Percentiles rank a stretch among this genome's conserved stretches.
Evolutionary conservation across 176 grass and related monocot genomes (phyloP).

Genomic region (Panicum miliaceum): DNA sequence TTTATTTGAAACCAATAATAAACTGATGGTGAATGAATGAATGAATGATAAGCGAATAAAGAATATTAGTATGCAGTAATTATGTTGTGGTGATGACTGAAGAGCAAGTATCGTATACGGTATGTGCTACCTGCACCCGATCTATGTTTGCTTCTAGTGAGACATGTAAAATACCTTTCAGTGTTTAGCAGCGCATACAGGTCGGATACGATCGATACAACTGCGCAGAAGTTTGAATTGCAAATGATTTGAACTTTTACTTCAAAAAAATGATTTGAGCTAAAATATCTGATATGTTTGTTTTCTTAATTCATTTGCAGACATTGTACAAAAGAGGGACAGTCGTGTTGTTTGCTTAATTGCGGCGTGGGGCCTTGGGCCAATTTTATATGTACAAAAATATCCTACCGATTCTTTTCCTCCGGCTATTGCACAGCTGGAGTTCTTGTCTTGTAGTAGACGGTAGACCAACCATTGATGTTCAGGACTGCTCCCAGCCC

Average conservation of each 20-base stretch:
- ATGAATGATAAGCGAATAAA: neutral
- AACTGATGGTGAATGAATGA: neutral
- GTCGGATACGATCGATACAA: neutral
- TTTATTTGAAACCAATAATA: neutral
- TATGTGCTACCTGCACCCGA: neutral
- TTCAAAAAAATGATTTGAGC: too few relatives aligned
- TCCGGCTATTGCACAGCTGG: too few relatives aligned
- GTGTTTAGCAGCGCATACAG: too few relatives aligned
- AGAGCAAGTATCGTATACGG: neutral
- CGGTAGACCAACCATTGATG: too few relatives aligned
- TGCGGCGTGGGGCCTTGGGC: neutral
- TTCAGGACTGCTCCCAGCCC: too few relatives aligned
- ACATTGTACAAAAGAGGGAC: too few relatives aligned
- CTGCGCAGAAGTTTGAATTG: neutral
- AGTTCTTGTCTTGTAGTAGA: too few relatives aligned
- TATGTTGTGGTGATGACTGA: neutral
- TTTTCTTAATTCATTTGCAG: too few relatives aligned
- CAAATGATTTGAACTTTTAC: neutral
- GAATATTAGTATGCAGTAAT: neutral
- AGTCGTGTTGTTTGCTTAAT: neutral
- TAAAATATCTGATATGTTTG: neutral
- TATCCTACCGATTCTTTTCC: too few relatives aligned
- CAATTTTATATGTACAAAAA: neutral
- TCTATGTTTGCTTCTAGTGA: neutral
- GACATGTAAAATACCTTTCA: too few relatives aligned